Evolutionary conservation across 805 yeast species (phyloP).

Genomic region (Wickerhamiella vanderwaltii): DNA sequence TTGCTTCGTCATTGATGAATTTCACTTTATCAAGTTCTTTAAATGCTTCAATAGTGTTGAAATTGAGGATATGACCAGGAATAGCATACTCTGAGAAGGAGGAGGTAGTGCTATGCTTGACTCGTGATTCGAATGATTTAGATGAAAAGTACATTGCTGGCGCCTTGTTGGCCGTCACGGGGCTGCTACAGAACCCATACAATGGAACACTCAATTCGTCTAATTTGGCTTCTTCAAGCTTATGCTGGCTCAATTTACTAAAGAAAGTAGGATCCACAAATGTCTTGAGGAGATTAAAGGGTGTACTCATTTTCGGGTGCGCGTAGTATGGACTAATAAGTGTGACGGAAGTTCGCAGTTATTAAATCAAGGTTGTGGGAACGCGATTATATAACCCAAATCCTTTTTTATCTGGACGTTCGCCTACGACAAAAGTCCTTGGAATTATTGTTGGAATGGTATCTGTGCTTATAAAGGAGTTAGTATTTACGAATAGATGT

Average conservation of each 20-base stretch:
- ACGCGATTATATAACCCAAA: too few species aligned
- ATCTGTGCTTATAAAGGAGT: too few species aligned
- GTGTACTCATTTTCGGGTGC: slow-evolving; percentile 20
- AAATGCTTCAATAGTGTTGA: slow-evolving; percentile 81
- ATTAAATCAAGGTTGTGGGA: too few species aligned
- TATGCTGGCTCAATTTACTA: slow-evolving; percentile 55
- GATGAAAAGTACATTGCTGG: slow-evolving; percentile 26
- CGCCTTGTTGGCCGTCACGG: slow-evolving; percentile 25
- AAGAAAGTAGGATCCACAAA: slow-evolving; percentile 83
- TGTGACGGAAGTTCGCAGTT: too few species aligned
- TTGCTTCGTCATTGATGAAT: slow-evolving; percentile 37
- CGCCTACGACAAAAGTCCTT: too few species aligned
- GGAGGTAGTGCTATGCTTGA: slow-evolving; percentile 11
- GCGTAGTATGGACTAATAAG: too few species aligned
- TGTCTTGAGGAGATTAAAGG: slow-evolving; percentile 54
- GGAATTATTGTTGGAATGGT: too few species aligned
- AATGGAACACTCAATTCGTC: slow-evolving; percentile 37
- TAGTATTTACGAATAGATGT: too few species aligned
- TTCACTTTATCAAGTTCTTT: slow-evolving; percentile 51
- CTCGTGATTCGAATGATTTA: slow-evolving; percentile 24
- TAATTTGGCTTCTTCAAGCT: slow-evolving; percentile 61
- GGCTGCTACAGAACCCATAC: slow-evolving; percentile 28
- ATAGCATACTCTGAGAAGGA: slow-evolving; percentile 4
- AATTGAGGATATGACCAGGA: slow-evolving; percentile 42
- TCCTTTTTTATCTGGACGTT: too few species aligned